Conservation (phyloP, 345 rosid species). For the Gossypium sturtianum region DNA sequence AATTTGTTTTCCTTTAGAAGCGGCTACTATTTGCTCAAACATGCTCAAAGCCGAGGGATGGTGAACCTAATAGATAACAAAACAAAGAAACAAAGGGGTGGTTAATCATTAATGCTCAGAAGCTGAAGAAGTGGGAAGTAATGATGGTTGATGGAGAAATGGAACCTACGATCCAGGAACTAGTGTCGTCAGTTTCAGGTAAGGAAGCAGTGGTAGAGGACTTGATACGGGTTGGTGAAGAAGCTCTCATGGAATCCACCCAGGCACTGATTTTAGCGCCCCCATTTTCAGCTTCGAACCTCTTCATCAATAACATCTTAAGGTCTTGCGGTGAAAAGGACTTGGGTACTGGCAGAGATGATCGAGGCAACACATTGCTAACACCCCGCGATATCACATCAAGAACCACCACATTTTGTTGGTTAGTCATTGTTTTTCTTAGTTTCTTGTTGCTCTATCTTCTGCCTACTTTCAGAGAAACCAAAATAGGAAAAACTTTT, state of each 20-base stretch:
- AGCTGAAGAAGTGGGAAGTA: not conserved
- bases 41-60: constrained; percentile 80
- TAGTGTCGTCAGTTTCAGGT: constrained; percentile 29
- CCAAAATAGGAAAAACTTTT: not conserved
- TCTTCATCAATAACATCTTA: constrained; percentile 32
- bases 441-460: not conserved
- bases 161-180: constrained; percentile 63
- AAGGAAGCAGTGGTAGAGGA: constrained; percentile 32
- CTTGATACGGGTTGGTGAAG: constrained; percentile 73
- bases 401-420: constrained; percentile 58
- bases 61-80: constrained; percentile 31
- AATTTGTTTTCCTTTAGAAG: constrained; percentile 67
- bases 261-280: constrained; percentile 41
- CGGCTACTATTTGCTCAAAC: constrained; percentile 62
- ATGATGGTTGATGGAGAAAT: not conserved
- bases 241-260: constrained; percentile 84
- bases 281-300: constrained; percentile 40
- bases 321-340: constrained; percentile 30
- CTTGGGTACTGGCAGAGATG: constrained; percentile 29
- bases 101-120: not conserved
- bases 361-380: constrained; percentile 32
- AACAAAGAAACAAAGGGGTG: not conserved
- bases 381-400: constrained; percentile 39
- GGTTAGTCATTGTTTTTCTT: constrained; percentile 51
- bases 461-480: not conserved